Evolutionary conservation across 768 basidiomycete genomes (phyloP).

Genomic region (Tricholoma saponaceum): DNA sequence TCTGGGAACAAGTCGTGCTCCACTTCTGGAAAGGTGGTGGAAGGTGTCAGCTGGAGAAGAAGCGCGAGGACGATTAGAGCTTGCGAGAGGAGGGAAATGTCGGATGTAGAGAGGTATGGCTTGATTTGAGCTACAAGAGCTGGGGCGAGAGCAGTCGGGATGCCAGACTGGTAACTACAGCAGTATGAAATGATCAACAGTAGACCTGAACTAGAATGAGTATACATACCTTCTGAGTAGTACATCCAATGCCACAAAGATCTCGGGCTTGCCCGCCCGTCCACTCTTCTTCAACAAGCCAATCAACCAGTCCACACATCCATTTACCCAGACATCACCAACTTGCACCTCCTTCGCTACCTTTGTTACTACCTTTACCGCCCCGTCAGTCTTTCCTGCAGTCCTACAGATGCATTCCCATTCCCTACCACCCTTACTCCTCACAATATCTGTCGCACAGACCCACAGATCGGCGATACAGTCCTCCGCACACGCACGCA

Average conservation of each 20-base stretch:
- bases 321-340: slow-evolving; percentile 76
- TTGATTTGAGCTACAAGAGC: slow-evolving; percentile 72
- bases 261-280: slow-evolving; percentile 69
- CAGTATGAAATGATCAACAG: not conserved
- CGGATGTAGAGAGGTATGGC: slow-evolving; percentile 66
- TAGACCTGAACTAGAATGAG: not conserved
- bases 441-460: slow-evolving; percentile 72
- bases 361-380: slow-evolving; percentile 77
- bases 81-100: slow-evolving; percentile 77
- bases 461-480: slow-evolving; percentile 86
- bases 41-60: slow-evolving; percentile 64
- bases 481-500: slow-evolving; percentile 77
- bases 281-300: slow-evolving; percentile 75
- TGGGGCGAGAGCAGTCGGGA: slow-evolving; percentile 56
- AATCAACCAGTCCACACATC: slow-evolving; percentile 74
- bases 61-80: slow-evolving; percentile 62
- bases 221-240: slow-evolving; percentile 57
- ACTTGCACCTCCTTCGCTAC: slow-evolving; percentile 76
- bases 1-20: slow-evolving; percentile 65
- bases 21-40: slow-evolving; percentile 67
- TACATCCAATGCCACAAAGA: slow-evolving; percentile 74
- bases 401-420: slow-evolving; percentile 17
- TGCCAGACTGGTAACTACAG: slow-evolving; percentile 33
- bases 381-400: slow-evolving; percentile 67
- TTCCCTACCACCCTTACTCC: slow-evolving; percentile 49